Conservation (phyloP, 139 green algal species). For the Tetradesmus lagerheimii region DNA sequence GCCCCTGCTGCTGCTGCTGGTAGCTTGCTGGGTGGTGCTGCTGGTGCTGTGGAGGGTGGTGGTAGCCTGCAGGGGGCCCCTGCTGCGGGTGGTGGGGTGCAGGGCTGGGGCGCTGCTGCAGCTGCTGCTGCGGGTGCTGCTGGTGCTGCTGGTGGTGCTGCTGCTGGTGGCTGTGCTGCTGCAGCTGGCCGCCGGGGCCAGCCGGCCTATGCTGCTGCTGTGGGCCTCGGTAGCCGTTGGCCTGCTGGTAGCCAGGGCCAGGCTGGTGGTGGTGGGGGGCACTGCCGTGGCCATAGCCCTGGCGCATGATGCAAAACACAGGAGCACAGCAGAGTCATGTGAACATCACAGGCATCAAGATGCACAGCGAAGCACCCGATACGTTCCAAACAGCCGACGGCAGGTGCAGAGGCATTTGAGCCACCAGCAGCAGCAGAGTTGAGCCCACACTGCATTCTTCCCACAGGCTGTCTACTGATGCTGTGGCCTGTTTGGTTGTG, state of each 20-base stretch:
- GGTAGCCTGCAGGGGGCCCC: not conserved
- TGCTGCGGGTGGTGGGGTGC: not conserved
- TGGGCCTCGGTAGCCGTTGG: not conserved
- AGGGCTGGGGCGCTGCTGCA: not conserved
- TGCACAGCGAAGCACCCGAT: not conserved
- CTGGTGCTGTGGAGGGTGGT: slow-evolving; percentile 16
- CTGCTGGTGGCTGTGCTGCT: not conserved
- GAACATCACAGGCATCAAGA: not conserved
- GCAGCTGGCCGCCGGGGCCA: slow-evolving; percentile 20
- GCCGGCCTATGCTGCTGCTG: not conserved
- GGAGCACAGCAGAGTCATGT: too few relatives aligned
- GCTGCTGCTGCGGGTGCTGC: slow-evolving; percentile 18
- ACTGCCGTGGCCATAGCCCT: slow-evolving; percentile 37
- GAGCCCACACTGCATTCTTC: too few relatives aligned
- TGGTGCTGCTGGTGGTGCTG: not conserved
- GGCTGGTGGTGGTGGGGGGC: slow-evolving; percentile 26
- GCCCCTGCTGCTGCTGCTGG: slow-evolving; percentile 1
- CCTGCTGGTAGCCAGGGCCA: not conserved
- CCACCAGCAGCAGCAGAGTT: too few relatives aligned
- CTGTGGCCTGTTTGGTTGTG: too few relatives aligned
- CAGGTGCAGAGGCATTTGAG: too few relatives aligned
- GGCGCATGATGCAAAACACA: not conserved
- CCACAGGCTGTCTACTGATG: too few relatives aligned
- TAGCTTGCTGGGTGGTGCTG: not conserved
- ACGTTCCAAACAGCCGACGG: too few relatives aligned